Evolutionary conservation across 2,329 filamentous ascomycete species (phyloP), one percentile per base, ranked within the genome.

Genomic region (Colletotrichum magnum): DNA sequence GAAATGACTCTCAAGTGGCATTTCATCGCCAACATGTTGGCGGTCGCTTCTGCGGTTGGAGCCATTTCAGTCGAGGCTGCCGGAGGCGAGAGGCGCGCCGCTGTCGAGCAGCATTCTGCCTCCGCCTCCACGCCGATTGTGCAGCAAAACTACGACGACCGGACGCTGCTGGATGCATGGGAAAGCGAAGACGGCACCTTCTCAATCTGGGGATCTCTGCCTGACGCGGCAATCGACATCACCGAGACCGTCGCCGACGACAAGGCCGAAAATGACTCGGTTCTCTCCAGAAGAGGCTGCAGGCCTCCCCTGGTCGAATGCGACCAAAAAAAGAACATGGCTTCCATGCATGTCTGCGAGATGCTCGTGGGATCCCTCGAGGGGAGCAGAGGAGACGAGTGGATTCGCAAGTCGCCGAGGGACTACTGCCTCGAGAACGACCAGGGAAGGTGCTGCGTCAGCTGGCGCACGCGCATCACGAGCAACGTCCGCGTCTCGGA

Each of bases 361-460:
- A 28, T 21, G 7, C 21, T 52, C 7, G 48, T 52, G 10, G 48
- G 4, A 4, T 52, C 48, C 24, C 16, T 52, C 21, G 24, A 28
- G 21, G 18, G 21, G 6, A 26, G 21, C 21, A 13, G 12, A 21
- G 12, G 4, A 5, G 28, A 28, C 10, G 16, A 52, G 12, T 52
- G 48, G 48, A 28, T 52, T 16, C 12, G 13, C 16, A 12, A 13
- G 48, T 13, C 6, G 21, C 21, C 24, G 4, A 21, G 15, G 21
- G 24, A 52, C 48, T 52, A 26, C 24, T 52, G 48, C 48, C 48
- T 52, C 10, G 6, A 52, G 21, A 52, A 12, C 48, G 21, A 52
- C 21, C 15, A 13, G 13, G 48, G 48, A 21, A 52, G 28, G 21
- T 52, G 48, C 13, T 52, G 48, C 16, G 48, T 52, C 48, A 52